Evolutionary conservation across 1,139 yeast genomes (phyloP), one percentile per base, ranked within the genome.

Genomic region (Diutina ranongensis): DNA sequence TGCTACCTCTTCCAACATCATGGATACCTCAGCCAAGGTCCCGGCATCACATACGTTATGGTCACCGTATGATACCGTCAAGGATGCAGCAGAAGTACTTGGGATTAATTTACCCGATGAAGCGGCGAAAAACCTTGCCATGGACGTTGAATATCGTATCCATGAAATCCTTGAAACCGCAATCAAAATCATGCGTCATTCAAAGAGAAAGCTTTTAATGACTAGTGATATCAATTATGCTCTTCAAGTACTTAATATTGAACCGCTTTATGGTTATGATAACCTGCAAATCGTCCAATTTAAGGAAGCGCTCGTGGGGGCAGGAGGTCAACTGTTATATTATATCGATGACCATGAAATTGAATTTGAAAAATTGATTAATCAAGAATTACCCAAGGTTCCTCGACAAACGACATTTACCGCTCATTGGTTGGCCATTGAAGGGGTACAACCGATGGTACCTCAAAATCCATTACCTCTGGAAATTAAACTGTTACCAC

Each of bases 341-440:
- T 94, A 89, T 61, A 71, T 94, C 47, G 95, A 92, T 59, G 94
- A 84, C 51, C 84, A 80, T 53, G 97, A 89, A 59, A 80, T 92
- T 40, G 98, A 94, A 58, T 86, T 92, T 61, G 98, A 94, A 60
- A 87, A 87, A 58, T 71, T 94, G 51, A 85, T 94, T 55, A 89
- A 92, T 60, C 94, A 85, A 60, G 97, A 96, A 36, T 69, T 94
- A 50, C 99, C 99, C 5, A 86, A 84, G 57, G 95, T 94, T 2
- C 98, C 99, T 3, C 74, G 97, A 49, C 82, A 84, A 49, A 81
- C 95, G 1, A 81, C 95, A 0, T 89, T 85, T 60, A 87, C 97
- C 0, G 96, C 97, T 2, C 99, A 94, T 62, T 94, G 99, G 98
- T 72, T 94, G 38, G 97, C 98, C 1, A 86, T 94, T 49, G 99